Evolutionary conservation across 371 early-diverging fungal genomes (phyloP).

Genomic region (Mucor racemosus): DNA sequence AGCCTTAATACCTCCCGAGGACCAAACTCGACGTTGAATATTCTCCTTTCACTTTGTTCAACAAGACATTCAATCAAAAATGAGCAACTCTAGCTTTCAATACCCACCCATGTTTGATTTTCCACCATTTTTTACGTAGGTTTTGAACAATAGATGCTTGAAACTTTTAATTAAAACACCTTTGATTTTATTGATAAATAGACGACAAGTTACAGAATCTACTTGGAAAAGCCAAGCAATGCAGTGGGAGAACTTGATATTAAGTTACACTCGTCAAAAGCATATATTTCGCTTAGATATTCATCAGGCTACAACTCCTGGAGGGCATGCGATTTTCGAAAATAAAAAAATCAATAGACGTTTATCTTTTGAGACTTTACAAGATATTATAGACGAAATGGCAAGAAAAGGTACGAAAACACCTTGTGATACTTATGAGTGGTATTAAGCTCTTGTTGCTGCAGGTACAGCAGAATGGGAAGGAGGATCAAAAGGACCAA

Average conservation of each 20-base stretch:
- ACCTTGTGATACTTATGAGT: background rate
- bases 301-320: constrained; percentile 60
- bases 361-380: constrained; percentile 63
- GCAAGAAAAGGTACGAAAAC: constrained; percentile 62
- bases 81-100: constrained; percentile 30
- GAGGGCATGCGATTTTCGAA: constrained; percentile 63
- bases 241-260: constrained; percentile 81
- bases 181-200: constrained; percentile 25
- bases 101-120: constrained; percentile 86
- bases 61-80: background rate
- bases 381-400: constrained; percentile 76
- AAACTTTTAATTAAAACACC: background rate
- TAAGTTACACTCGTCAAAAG: constrained; percentile 69
- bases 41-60: no score
- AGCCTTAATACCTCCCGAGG: background rate
- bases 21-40: no score
- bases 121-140: constrained; percentile 90
- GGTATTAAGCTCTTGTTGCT: no score
- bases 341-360: constrained; percentile 69
- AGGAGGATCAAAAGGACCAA: constrained; percentile 46
- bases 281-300: constrained; percentile 69
- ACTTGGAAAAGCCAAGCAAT: constrained; percentile 84
- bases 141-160: background rate
- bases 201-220: constrained; percentile 80
- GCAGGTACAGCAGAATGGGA: constrained; percentile 83